phyloP scores from a whole-genome alignment of 2,329 filamentous ascomycete genomes.

The Colletotrichum sp. region DNA sequence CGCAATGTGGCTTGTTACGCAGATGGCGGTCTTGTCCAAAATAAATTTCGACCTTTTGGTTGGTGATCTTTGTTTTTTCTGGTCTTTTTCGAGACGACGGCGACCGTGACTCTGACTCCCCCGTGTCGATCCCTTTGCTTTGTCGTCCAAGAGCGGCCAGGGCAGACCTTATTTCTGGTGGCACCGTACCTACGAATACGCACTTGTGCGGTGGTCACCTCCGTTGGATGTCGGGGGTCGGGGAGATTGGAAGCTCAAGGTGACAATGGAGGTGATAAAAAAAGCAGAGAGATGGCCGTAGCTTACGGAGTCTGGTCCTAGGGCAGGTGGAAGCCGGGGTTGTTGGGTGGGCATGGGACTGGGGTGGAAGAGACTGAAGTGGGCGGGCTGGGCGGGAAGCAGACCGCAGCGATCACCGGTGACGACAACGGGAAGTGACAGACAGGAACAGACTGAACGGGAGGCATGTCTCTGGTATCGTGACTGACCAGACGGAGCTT shows the following conservation, averaged over 20 bases:
- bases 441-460: neutral
- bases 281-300: neutral
- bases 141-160: neutral
- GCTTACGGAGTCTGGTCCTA: neutral
- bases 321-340: neutral
- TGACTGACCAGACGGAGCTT: neutral
- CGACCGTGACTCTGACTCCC: neutral
- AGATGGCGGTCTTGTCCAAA: conserved; percentile 6
- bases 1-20: conserved; percentile 8
- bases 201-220: neutral
- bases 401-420: neutral
- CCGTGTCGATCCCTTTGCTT: neutral
- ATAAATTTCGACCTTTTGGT: neutral
- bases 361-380: neutral
- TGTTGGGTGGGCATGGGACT: neutral
- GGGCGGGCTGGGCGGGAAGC: neutral
- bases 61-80: neutral
- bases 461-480: neutral
- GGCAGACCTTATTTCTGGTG: neutral
- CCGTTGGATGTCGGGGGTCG: neutral
- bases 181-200: neutral
- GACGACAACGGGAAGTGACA: neutral
- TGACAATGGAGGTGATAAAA: neutral
- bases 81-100: neutral
- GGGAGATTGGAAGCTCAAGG: neutral